phyloP scores from a whole-genome alignment of 2,329 filamentous ascomycete genomes.

The Trichoderma polysporum region DNA sequence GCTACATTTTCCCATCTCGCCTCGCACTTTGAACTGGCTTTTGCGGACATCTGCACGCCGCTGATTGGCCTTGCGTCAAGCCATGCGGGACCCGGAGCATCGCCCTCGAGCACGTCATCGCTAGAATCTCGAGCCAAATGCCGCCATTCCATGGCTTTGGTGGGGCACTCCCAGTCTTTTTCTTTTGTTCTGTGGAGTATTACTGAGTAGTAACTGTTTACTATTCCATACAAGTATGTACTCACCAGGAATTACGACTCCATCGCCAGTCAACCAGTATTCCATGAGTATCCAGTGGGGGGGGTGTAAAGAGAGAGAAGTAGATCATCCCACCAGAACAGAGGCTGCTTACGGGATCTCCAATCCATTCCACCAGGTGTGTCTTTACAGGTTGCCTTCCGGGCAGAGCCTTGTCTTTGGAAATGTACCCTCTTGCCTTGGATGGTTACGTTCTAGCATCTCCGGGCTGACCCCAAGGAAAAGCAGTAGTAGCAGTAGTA shows the following conservation, averaged over 20 bases:
- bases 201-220: background rate
- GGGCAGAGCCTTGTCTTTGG: background rate
- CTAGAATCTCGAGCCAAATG: conserved; percentile 18
- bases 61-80: conserved; percentile 31
- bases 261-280: background rate
- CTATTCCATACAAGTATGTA: no score
- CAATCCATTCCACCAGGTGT: background rate
- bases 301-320: background rate
- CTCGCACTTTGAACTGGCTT: background rate
- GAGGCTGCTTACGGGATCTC: conserved; percentile 16
- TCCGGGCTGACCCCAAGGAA: conserved; percentile 1
- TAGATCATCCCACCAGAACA: background rate
- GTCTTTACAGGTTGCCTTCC: background rate
- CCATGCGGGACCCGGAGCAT: conserved; percentile 26
- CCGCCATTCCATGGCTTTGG: conserved; percentile 10
- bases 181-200: conserved; percentile 1
- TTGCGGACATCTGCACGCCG: background rate
- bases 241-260: background rate
- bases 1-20: background rate
- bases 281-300: background rate
- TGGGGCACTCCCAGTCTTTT: background rate
- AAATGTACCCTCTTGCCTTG: background rate
- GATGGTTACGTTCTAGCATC: conserved; percentile 8
- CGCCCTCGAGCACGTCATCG: conserved; percentile 38
- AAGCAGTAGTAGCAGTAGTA: conserved; percentile 3